Evolutionary conservation across 371 early-diverging fungal species (phyloP), one percentile per base, ranked within the genome.

Genomic region (Paraphysoderma sedebokerense): DNA sequence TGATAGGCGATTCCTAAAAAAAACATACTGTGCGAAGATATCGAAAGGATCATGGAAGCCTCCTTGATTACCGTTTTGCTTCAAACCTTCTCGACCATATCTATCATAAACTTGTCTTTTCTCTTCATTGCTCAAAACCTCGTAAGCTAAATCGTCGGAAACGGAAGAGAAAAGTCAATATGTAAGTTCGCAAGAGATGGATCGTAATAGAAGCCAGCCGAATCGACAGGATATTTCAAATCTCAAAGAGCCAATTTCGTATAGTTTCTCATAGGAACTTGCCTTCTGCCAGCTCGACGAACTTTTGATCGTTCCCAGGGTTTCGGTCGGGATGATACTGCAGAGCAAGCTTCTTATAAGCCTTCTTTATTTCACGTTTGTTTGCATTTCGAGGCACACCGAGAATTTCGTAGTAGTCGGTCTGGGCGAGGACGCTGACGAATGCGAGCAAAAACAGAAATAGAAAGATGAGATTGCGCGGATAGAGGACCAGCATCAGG

Each of bases 41-140:
- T 91, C 91, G 59, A 88, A 88, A 2, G 93, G 89, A 56, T 92
- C 83, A 52, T 85, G 87, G 73, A 84, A 87, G n/a, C 66, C 72
- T 46, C 61, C 63, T 30, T 70, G 61, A 23, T 37, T 32, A 3
- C 45, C 54, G 22, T 54, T 32, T 8, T 77, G 72, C 55, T 89
- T 81, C 47, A 95, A 61, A 5, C 92, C 95, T 50, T 92, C 92
- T 62, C 88, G 92, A 26, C 95, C 95, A 52, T 85, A 86, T 37
- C 74, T 74, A 65, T 98, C 97, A 62, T 95, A 97, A 34, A 83
- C 73, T 11, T 69, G 54, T 44, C 89, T 78, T 64, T 92, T 88
- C 53, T 96, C 89, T 41, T 82, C 78, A 54, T 97, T 88, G 27
- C 68, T 74, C 37, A 98, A 71, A 3, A 92, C 86, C 55, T 87